Evolutionary conservation across 1,284 basidiomycete species (phyloP).

Genomic region (Albatrellus sp.): DNA sequence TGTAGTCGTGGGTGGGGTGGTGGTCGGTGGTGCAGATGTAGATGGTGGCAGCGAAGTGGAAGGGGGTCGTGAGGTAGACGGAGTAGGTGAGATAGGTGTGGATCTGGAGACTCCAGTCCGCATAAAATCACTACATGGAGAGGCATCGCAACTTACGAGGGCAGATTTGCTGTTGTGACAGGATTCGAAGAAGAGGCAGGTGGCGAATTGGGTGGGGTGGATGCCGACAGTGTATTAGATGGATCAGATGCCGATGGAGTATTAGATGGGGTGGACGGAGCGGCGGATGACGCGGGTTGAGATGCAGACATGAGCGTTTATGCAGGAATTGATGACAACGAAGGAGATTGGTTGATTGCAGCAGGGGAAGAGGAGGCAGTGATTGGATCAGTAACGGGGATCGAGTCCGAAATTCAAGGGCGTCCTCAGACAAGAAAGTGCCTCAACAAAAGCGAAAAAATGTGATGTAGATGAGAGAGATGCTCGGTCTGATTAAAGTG

Average conservation of each 20-base stretch:
- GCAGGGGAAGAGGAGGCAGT: neutral
- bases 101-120: neutral
- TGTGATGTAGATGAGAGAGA: neutral
- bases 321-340: constrained; percentile 16
- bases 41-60: constrained; percentile 6
- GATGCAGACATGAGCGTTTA: constrained; percentile 10
- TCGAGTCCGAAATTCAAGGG: no score
- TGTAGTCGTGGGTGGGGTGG: constrained; percentile 5
- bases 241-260: constrained; percentile 13
- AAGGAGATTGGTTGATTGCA: constrained; percentile 12
- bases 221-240: constrained; percentile 13
- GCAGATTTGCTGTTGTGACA: neutral
- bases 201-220: neutral
- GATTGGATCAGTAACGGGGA: no score
- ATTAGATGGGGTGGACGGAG: constrained; percentile 13
- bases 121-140: neutral
- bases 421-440: no score
- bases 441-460: neutral
- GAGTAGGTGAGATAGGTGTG: constrained; percentile 13
- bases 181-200: neutral
- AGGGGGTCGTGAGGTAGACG: constrained; percentile 3
- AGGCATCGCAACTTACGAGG: neutral
- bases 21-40: constrained; percentile 6
- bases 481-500: neutral
- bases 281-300: neutral